A percentile compares a stretch with the other conserved stretches of the same genome.
Conservation (phyloP, 176 grass and related monocot species). For the Eragrostis nindensis region DNA sequence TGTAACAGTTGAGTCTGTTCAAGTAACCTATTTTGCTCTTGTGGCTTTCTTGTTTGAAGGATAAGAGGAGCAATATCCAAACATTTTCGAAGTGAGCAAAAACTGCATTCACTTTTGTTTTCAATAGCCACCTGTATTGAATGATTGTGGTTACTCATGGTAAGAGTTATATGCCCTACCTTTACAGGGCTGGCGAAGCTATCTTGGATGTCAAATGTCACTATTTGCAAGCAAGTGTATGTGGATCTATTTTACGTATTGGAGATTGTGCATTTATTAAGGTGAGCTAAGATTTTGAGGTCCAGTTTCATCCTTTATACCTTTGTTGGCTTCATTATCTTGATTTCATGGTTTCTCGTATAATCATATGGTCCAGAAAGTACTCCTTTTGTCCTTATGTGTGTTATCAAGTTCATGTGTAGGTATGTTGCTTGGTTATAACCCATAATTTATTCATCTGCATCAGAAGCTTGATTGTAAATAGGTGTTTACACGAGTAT, state of each 20-base stretch:
- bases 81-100: slow-evolving; percentile 58
- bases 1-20: slow-evolving; percentile 32
- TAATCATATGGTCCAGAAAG: background rate
- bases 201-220: slow-evolving; percentile 80
- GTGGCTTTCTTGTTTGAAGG: slow-evolving; percentile 64
- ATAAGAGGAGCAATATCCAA: slow-evolving; percentile 50
- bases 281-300: slow-evolving; percentile 46
- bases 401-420: slow-evolving; percentile 35
- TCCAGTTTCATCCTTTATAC: slow-evolving; percentile 36
- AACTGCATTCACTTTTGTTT: slow-evolving; percentile 23
- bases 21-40: slow-evolving; percentile 41
- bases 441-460: background rate
- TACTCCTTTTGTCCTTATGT: background rate
- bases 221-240: slow-evolving; percentile 74
- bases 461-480: slow-evolving; percentile 25
- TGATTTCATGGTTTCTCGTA: background rate
- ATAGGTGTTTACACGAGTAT: slow-evolving; percentile 22
- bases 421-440: background rate
- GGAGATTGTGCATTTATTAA: slow-evolving; percentile 94
- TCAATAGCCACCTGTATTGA: slow-evolving; percentile 12
- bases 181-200: slow-evolving; percentile 53
- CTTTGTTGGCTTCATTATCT: slow-evolving; percentile 3
- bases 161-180: slow-evolving; percentile 19
- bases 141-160: slow-evolving; percentile 29
- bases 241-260: slow-evolving; percentile 62